Conservation (phyloP, 108 stramenopile species). For the Pseudonitzschia multistriata region DNA sequence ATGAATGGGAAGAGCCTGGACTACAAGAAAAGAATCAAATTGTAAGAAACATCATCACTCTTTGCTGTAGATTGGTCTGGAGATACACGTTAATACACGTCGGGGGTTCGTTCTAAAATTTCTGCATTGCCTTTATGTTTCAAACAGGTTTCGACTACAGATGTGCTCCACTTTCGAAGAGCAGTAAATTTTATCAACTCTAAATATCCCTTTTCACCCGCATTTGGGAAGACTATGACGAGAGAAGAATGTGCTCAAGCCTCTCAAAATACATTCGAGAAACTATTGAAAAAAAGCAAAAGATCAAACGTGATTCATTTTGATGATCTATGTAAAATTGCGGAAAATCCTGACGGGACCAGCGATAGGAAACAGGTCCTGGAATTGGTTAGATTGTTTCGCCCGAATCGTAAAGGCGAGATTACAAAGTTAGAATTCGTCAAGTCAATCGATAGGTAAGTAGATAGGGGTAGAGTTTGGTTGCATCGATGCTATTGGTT, state of each 20-base stretch:
- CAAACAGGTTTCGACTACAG: constrained; percentile 10
- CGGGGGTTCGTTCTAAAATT: not conserved
- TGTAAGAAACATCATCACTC: constrained; percentile 12
- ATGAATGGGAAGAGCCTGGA: constrained; percentile 36
- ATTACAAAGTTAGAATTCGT: constrained; percentile 40
- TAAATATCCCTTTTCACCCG: constrained; percentile 48
- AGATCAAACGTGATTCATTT: constrained; percentile 45
- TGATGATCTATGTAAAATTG: constrained; percentile 42
- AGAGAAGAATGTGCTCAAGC: constrained; percentile 59
- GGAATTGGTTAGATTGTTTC: constrained; percentile 51
- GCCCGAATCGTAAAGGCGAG: constrained; percentile 59
- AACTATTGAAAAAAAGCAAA: constrained; percentile 26
- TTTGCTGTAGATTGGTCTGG: not conserved
- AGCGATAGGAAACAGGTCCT: constrained; percentile 41
- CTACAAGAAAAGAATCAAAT: constrained; percentile 12
- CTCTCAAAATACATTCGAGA: constrained; percentile 29
- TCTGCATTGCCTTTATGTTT: not conserved
- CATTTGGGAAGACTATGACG: constrained; percentile 49
- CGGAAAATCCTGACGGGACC: constrained; percentile 37
- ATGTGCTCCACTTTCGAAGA: constrained; percentile 50
- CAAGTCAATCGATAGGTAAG: constrained; percentile 29
- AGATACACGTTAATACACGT: not conserved
- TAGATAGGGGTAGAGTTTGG: not conserved
- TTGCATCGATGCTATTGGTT: too few species aligned
- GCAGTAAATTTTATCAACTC: constrained; percentile 51